phyloP scores from a whole-genome alignment of 352 stramenopile species.

The Plasmopara muralis region DNA sequence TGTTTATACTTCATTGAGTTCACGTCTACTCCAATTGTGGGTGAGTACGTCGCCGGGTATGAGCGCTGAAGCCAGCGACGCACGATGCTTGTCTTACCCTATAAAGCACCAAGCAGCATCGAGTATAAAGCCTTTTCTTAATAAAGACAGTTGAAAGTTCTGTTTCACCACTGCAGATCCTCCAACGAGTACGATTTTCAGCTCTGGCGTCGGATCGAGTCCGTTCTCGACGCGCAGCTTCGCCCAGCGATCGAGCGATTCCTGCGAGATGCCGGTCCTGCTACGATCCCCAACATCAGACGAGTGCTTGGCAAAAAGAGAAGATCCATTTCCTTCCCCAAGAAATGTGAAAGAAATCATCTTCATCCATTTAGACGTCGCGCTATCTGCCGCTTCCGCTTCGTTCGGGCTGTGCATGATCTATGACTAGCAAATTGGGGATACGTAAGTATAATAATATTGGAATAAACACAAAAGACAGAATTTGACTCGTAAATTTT shows the following conservation, averaged over 20 bases:
- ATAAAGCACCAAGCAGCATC: not conserved
- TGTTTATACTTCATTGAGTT: constrained; percentile 39
- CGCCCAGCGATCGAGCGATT: constrained; percentile 11
- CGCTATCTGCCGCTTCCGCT: constrained; percentile 32
- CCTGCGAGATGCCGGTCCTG: constrained; percentile 5
- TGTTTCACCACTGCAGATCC: constrained; percentile 55
- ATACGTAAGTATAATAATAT: no score
- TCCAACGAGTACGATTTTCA: constrained; percentile 81
- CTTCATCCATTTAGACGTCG: constrained; percentile 70
- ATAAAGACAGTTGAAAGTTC: not conserved
- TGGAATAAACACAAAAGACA: no score
- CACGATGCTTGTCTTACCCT: constrained; percentile 82
- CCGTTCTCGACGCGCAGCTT: constrained; percentile 24
- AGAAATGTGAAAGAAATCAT: constrained; percentile 80
- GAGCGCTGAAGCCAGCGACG: constrained; percentile 67
- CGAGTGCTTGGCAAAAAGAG: constrained; percentile 36
- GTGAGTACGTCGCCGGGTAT: constrained; percentile 60
- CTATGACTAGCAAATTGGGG: not conserved
- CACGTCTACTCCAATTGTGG: constrained; percentile 78
- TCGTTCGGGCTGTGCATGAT: constrained; percentile 13
- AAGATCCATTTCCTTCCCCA: constrained; percentile 33
- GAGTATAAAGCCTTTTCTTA: not conserved
- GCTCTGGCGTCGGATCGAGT: constrained; percentile 42
- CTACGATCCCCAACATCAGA: constrained; percentile 5
- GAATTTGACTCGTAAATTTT: no score